These are phyloP conservation scores for Pseudotsuga menziesii DNA, from an alignment of 75 land plant genomes.

Conservation along the genomic window DNA sequence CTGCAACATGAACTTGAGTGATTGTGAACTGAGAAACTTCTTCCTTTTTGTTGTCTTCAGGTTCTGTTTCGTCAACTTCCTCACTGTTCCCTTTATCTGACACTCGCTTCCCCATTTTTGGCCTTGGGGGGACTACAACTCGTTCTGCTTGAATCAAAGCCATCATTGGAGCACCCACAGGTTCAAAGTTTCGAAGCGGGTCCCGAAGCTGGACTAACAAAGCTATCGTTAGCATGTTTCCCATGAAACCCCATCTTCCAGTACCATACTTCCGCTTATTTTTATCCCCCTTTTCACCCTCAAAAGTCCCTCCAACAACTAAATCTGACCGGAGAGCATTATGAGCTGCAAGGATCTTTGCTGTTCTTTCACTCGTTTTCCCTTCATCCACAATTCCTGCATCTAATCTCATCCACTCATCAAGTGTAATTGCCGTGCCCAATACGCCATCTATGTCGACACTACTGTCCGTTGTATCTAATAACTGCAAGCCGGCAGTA, in stretches of 20 bases:
- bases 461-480: conserved; percentile 46
- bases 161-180: conserved; percentile 99
- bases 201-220: conserved; percentile 96
- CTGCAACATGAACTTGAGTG: conserved; percentile 80
- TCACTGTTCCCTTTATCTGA: conserved; percentile 44
- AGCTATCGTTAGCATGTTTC: conserved; percentile 85
- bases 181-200: conserved; percentile 87
- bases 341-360: conserved; percentile 85
- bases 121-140: conserved; percentile 80
- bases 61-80: conserved; percentile 33
- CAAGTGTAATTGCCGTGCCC: conserved; percentile 69
- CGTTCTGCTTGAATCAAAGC: conserved; percentile 93
- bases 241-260: conserved; percentile 73
- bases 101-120: conserved; percentile 58
- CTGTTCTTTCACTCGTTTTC: conserved; percentile 45
- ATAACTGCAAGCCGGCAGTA: conserved; percentile 52
- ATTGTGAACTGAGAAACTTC: conserved; percentile 75
- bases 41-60: conserved; percentile 19
- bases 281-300: conserved; percentile 41
- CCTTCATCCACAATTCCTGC: conserved; percentile 68
- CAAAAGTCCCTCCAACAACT: conserved; percentile 22
- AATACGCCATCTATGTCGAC: conserved; percentile 59
- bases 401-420: conserved; percentile 94
- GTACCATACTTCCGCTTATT: conserved; percentile 34
- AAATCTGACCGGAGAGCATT: conserved; percentile 57